phyloP scores from a whole-genome alignment of 495 filamentous ascomycete species.

The Neurospora sp. region DNA sequence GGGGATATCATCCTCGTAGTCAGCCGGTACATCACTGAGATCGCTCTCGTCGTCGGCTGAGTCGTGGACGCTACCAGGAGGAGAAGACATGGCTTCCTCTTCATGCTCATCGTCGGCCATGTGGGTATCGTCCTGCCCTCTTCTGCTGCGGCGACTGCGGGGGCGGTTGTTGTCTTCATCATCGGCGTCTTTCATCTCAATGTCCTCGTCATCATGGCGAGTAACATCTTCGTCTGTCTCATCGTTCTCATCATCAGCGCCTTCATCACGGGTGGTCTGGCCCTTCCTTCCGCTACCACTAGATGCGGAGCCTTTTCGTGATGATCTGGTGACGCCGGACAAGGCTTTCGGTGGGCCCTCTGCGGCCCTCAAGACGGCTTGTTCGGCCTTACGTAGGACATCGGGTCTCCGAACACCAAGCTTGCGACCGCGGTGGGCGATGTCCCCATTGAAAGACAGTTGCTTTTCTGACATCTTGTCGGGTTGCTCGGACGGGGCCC shows the following conservation, averaged over 20 bases:
- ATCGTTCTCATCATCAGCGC: conserved; percentile 17
- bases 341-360: conserved; percentile 31
- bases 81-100: conserved; percentile 24
- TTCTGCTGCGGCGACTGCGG: not conserved
- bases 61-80: conserved; percentile 56
- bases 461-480: conserved; percentile 26
- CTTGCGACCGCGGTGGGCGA: conserved; percentile 24
- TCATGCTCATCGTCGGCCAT: conserved; percentile 22
- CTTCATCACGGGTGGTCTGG: conserved; percentile 14
- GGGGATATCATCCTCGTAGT: conserved; percentile 37
- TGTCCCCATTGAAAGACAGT: conserved; percentile 23
- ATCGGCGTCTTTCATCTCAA: conserved; percentile 26
- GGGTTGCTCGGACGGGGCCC: conserved; percentile 21
- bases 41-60: conserved; percentile 76
- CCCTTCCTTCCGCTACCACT: conserved; percentile 23
- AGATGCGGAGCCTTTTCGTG: conserved; percentile 30
- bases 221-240: conserved; percentile 6
- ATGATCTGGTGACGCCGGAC: conserved; percentile 6
- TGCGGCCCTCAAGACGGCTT: conserved; percentile 32
- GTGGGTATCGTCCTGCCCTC: conserved; percentile 13
- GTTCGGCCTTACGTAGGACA: conserved; percentile 40
- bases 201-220: conserved; percentile 13
- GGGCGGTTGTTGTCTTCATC: conserved; percentile 9
- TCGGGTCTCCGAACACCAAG: conserved; percentile 35
- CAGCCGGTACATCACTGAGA: conserved; percentile 56